Percentiles rank a stretch among this genome's conserved stretches.
Conservation (phyloP, 495 filamentous ascomycete genomes). For the Neurospora tetraspora region DNA sequence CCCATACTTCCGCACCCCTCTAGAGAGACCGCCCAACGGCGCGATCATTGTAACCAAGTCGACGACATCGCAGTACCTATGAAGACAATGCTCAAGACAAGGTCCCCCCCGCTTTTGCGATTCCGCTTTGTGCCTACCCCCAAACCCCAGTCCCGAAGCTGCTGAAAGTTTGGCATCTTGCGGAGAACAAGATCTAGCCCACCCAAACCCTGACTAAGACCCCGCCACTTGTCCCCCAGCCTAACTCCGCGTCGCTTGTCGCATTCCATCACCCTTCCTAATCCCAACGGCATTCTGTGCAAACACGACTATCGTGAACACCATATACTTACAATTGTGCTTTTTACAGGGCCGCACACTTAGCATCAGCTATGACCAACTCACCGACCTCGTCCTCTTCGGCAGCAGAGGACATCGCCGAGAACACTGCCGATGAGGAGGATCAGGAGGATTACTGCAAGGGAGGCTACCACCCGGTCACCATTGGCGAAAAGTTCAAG, state of each 20-base stretch:
- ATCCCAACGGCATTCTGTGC: background rate
- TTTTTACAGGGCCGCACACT: constrained; percentile 21
- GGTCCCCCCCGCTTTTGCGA: constrained; percentile 33
- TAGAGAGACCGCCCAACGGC: constrained; percentile 4
- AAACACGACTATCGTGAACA: background rate
- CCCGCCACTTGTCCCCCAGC: background rate
- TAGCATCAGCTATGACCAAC: constrained; percentile 41
- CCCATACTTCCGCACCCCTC: constrained; percentile 1
- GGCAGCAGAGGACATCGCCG: constrained; percentile 71
- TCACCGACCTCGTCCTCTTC: constrained; percentile 66
- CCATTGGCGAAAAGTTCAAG: constrained; percentile 92
- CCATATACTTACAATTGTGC: constrained; percentile 10
- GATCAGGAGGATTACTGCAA: constrained; percentile 99
- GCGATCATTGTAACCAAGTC: background rate
- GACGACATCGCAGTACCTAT: constrained; percentile 13
- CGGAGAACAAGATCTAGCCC: constrained; percentile 7
- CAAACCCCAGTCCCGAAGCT: background rate
- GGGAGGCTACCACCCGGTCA: constrained; percentile 92
- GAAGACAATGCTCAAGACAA: constrained; percentile 40
- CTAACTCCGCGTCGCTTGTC: background rate
- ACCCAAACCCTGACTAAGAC: constrained; percentile 17
- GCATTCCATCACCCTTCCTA: background rate
- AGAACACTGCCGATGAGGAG: constrained; percentile 94
- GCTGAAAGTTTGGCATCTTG: constrained; percentile 27
- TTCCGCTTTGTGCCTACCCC: constrained; percentile 5